Evolutionary conservation across 2,329 filamentous ascomycete genomes (phyloP).

Genomic region (Pseudocercospora fijiensis): DNA sequence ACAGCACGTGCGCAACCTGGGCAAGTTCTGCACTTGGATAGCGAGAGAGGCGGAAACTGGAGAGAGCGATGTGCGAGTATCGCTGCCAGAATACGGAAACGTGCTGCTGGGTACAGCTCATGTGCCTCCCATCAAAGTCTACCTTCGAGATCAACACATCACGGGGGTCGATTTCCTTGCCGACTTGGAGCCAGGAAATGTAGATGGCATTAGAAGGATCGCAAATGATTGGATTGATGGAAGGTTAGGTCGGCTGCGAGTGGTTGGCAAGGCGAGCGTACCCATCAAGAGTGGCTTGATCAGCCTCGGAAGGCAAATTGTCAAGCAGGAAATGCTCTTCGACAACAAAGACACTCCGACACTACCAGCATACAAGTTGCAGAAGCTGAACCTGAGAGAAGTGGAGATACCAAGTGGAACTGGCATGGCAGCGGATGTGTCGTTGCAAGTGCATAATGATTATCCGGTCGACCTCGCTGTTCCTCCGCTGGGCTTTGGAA

Average conservation of each 20-base stretch:
- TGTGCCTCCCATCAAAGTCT: constrained; percentile 72
- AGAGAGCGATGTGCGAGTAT: constrained; percentile 70
- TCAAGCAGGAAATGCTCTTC: constrained; percentile 74
- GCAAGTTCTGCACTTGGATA: constrained; percentile 75
- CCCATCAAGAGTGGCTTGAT: constrained; percentile 76
- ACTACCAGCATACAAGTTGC: constrained; percentile 80
- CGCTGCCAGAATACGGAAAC: constrained; percentile 78
- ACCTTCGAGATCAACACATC: constrained; percentile 72
- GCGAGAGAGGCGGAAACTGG: constrained; percentile 73
- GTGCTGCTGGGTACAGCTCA: constrained; percentile 73
- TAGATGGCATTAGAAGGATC: constrained; percentile 73
- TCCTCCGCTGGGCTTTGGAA: constrained; percentile 77
- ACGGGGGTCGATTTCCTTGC: constrained; percentile 78
- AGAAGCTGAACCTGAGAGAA: constrained; percentile 76
- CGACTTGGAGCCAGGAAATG: constrained; percentile 71
- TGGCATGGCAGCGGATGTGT: constrained; percentile 77
- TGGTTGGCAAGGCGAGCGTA: constrained; percentile 72
- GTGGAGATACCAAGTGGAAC: constrained; percentile 55
- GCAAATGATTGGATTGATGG: constrained; percentile 88
- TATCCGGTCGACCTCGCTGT: constrained; percentile 76
- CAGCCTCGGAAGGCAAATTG: constrained; percentile 70
- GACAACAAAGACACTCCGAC: constrained; percentile 70
- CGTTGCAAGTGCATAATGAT: constrained; percentile 68
- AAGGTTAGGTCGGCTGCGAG: constrained; percentile 65
- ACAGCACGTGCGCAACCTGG: constrained; percentile 69